phyloP scores from a whole-genome alignment of 495 filamentous ascomycete species.

The Extremus antarcticus region DNA sequence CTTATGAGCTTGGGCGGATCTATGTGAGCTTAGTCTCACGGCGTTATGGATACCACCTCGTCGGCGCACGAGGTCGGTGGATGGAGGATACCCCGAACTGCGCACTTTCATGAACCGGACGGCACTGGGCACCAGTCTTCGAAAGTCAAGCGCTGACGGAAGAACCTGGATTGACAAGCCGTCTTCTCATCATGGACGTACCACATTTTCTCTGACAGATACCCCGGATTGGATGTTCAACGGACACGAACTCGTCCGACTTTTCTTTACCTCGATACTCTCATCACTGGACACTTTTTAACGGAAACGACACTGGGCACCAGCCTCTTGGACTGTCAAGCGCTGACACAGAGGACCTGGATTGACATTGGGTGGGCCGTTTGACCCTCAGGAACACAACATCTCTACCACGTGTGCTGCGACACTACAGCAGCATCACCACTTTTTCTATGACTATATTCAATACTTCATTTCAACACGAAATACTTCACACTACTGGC shows the following conservation, averaged over 20 bases:
- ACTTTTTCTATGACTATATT: background rate
- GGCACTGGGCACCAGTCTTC: conserved; percentile 15
- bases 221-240: background rate
- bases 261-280: background rate
- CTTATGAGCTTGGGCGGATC: conserved; percentile 67
- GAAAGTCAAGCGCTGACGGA: conserved; percentile 11
- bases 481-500: background rate
- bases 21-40: conserved; percentile 50
- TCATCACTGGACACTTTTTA: background rate
- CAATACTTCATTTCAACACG: background rate
- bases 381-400: background rate
- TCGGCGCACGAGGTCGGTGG: background rate
- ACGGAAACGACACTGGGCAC: conserved; percentile 15
- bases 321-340: conserved; percentile 9
- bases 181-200: conserved; percentile 1
- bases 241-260: background rate
- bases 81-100: conserved; percentile 3
- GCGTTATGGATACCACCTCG: conserved; percentile 1
- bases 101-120: conserved; percentile 13
- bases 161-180: conserved; percentile 10
- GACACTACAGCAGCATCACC: background rate
- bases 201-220: background rate
- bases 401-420: background rate
- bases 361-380: conserved; percentile 14
- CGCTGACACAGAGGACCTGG: conserved; percentile 13